These are phyloP conservation scores for Penicillium sp. DNA, from an alignment of 2,329 filamentous ascomycete species.

Conservation along the genomic window DNA sequence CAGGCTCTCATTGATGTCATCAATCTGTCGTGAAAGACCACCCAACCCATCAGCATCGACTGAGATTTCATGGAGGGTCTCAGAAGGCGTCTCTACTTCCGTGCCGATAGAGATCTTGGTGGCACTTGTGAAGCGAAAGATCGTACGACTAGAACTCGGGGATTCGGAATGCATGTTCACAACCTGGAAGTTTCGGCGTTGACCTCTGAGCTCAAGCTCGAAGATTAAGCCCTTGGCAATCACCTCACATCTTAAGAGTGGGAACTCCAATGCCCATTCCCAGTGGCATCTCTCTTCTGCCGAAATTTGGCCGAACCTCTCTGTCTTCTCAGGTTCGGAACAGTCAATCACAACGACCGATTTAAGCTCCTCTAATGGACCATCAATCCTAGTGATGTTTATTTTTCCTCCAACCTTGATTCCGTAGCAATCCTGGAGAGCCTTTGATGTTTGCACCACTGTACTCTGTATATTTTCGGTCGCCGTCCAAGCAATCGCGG, in stretches of 20 bases:
- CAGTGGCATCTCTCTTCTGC: conserved; percentile 45
- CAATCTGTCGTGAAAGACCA: conserved; percentile 65
- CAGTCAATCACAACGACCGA: conserved; percentile 63
- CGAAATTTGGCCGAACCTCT: conserved; percentile 35
- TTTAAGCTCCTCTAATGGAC: conserved; percentile 54
- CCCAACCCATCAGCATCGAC: conserved; percentile 57
- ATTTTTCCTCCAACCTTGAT: conserved; percentile 73
- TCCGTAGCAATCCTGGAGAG: conserved; percentile 69
- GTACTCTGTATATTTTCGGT: conserved; percentile 64
- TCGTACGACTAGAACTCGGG: conserved; percentile 38
- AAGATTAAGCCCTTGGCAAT: conserved; percentile 70
- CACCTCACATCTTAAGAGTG: conserved; percentile 59
- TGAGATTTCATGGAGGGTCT: conserved; percentile 15
- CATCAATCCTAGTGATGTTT: conserved; percentile 56
- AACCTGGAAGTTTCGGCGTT: conserved; percentile 63
- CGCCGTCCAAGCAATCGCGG: conserved; percentile 64
- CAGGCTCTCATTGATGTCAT: conserved; percentile 67
- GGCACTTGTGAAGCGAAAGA: conserved; percentile 36
- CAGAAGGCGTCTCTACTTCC: conserved; percentile 15
- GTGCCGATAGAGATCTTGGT: conserved; percentile 36
- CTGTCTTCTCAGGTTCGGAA: conserved; percentile 43
- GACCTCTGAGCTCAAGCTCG: conserved; percentile 59
- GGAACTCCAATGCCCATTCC: conserved; percentile 50
- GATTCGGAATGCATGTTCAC: conserved; percentile 53
- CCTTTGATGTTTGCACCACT: conserved; percentile 70